Evolutionary conservation across 73 alveolate genomes (phyloP).

Genomic region (Tetrahymena malaccensis): DNA sequence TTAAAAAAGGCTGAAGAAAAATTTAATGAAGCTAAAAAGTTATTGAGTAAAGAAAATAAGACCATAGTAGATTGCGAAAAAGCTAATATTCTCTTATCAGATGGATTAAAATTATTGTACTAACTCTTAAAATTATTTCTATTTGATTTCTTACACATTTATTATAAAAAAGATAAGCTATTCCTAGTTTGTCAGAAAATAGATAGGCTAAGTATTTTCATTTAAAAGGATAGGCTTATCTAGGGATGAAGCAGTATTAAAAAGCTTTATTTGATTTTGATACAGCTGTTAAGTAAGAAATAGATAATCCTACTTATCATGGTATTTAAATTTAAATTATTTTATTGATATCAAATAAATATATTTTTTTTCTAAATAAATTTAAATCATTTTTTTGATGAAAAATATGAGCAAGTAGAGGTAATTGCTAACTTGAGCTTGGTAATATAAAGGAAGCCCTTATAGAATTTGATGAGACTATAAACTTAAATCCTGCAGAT

Average conservation of each 20-base stretch:
- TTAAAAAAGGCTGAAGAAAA: constrained; percentile 3
- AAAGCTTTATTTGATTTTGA: constrained; percentile 69
- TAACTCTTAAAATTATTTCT: background rate
- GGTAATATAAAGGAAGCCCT: constrained; percentile 70
- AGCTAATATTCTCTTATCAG: constrained; percentile 56
- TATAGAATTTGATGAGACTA: constrained; percentile 63
- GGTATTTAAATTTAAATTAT: background rate
- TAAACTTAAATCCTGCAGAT: constrained; percentile 43
- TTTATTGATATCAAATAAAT: background rate
- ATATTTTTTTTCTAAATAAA: background rate
- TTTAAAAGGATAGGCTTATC: constrained; percentile 50
- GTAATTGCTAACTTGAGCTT: constrained; percentile 55
- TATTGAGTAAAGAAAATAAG: constrained; percentile 46
- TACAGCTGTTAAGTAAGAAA: constrained; percentile 57
- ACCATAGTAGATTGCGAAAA: constrained; percentile 50
- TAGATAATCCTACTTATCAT: constrained; percentile 27
- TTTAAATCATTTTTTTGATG: background rate
- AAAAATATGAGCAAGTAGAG: constrained; percentile 24
- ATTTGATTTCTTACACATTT: background rate
- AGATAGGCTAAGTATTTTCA: background rate
- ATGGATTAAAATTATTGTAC: constrained; percentile 48
- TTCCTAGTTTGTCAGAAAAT: background rate
- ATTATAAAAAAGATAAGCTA: constrained; percentile 38
- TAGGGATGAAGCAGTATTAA: constrained; percentile 45
- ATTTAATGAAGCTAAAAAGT: constrained; percentile 35